Evolutionary conservation across 495 filamentous ascomycete genomes (phyloP).

Genomic region (Penicillium canariense): DNA sequence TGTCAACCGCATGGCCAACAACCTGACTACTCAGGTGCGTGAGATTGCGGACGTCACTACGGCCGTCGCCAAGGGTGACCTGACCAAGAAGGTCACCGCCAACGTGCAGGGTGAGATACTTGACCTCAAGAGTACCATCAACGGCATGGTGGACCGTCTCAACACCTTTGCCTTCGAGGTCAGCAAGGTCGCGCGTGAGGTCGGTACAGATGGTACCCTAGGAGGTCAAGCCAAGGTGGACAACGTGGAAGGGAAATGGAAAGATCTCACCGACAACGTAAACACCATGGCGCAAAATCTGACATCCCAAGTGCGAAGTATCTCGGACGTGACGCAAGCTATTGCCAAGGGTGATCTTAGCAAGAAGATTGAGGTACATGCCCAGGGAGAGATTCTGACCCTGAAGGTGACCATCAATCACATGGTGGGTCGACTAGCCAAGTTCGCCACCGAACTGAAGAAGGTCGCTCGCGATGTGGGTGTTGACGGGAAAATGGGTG

Average conservation of each 20-base stretch:
- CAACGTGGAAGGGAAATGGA: slow-evolving; percentile 99
- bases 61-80: slow-evolving; percentile 89
- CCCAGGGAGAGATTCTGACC: slow-evolving; percentile 90
- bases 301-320: slow-evolving; percentile 91
- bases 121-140: slow-evolving; percentile 95
- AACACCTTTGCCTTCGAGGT: slow-evolving; percentile 98
- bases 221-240: slow-evolving; percentile 96
- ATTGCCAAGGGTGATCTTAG: slow-evolving; percentile 94
- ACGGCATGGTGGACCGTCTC: slow-evolving; percentile 97
- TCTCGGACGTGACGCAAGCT: slow-evolving; percentile 95
- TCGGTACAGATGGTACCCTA: slow-evolving; percentile 94
- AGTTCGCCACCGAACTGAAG: slow-evolving; percentile 96
- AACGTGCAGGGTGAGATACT: slow-evolving; percentile 96
- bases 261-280: slow-evolving; percentile 91
- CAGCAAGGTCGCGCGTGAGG: slow-evolving; percentile 96
- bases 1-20: slow-evolving; percentile 99
- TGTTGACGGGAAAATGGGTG: slow-evolving; percentile 98
- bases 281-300: slow-evolving; percentile 92
- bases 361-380: slow-evolving; percentile 93
- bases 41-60: slow-evolving; percentile 98
- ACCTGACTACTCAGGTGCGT: slow-evolving; percentile 94
- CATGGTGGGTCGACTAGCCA: slow-evolving; percentile 95
- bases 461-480: slow-evolving; percentile 95
- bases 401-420: slow-evolving; percentile 98
- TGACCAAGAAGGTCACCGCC: slow-evolving; percentile 93